Evolutionary conservation across 2,329 filamentous ascomycete species (phyloP).

Genomic region (Chrysoporthe austroafricana): DNA sequence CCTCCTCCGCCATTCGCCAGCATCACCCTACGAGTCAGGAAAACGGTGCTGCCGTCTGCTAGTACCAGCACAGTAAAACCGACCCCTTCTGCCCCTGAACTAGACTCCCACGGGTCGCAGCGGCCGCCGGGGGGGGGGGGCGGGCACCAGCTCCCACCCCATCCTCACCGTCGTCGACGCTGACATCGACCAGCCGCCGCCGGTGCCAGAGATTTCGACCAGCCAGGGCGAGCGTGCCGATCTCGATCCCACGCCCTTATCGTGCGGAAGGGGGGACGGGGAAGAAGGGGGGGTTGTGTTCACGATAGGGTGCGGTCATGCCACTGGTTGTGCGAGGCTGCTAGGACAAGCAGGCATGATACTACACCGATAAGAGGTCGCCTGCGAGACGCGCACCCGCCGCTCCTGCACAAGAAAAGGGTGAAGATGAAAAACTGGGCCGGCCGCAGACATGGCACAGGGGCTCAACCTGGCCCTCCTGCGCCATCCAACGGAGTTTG

Average conservation of each 20-base stretch:
- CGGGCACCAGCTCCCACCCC: background rate
- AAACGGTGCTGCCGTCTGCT: conserved; percentile 1
- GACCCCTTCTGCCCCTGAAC: background rate
- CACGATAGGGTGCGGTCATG: background rate
- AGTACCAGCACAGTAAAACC: background rate
- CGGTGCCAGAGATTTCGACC: background rate
- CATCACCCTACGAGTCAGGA: background rate
- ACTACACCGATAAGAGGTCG: background rate
- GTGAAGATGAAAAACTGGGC: background rate
- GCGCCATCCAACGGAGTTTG: background rate
- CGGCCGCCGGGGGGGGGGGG: background rate
- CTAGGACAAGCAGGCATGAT: background rate
- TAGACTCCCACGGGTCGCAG: background rate
- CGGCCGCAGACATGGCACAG: background rate
- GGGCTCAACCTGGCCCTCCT: conserved; percentile 3
- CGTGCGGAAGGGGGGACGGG: background rate
- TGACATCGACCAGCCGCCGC: background rate
- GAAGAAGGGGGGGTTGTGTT: background rate
- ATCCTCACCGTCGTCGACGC: background rate
- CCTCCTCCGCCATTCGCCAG: background rate
- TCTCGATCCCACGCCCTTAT: conserved; percentile 24
- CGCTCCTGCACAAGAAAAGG: conserved; percentile 8
- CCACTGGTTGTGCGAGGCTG: background rate
- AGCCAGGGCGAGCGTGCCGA: conserved; percentile 12
- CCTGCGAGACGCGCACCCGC: conserved; percentile 2